Base-by-base conservation (phyloP, 495 filamentous ascomycete species). In the Lophiotrema nucula region DNA sequence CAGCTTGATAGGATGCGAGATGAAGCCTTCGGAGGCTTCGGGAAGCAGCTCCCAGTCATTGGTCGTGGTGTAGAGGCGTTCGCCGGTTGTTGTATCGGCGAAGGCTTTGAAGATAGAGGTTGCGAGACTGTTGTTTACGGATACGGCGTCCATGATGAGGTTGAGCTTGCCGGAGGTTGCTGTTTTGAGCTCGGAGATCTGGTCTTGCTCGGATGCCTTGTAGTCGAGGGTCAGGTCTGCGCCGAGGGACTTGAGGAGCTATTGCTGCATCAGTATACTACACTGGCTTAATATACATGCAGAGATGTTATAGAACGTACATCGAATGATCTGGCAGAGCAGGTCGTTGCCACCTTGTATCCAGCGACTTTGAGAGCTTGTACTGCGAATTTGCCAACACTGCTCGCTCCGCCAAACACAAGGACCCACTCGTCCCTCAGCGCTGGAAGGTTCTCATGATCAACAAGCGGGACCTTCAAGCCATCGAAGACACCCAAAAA, bases 301-400 rank as follows among this genome's bases (percentile, higher is more conserved):
- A 38, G 5, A 50, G 31, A n/a, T n/a, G n/a, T n/a, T n/a, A n/a
- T n/a, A n/a, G n/a, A 22, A 49, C 24, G 5, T 60, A 73, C 73
- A 37, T 63, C 49, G 15, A 53, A 46, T 39, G 73, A 73, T 22
- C 59, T 65, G 10, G 64, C 57, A 8, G 76, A 77, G 53, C 71
- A 76, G 10, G 72, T 70, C 2, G 74, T 71, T 2, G 74, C 57
- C 6, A 79, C 74, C 54, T 75, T 75, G 57, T 72, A 79, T 0
- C 37, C 56, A 26, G 24, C 11, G 13, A 37, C 50, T 21, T 54
- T 54, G n/a, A 61, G 15, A 35, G 70, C 59, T 63, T 76, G 73
- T 0, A 72, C 65, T 0, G 64, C 68, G 41, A 64, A 76, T 62
- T 75, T 72, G 1, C 77, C 77, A 4, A 79, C 75, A 15, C 59